A percentile compares a stretch with the other conserved stretches of the same genome.
phyloP scores from a whole-genome alignment of 257 asterid species.

The Scutellaria barbata region DNA sequence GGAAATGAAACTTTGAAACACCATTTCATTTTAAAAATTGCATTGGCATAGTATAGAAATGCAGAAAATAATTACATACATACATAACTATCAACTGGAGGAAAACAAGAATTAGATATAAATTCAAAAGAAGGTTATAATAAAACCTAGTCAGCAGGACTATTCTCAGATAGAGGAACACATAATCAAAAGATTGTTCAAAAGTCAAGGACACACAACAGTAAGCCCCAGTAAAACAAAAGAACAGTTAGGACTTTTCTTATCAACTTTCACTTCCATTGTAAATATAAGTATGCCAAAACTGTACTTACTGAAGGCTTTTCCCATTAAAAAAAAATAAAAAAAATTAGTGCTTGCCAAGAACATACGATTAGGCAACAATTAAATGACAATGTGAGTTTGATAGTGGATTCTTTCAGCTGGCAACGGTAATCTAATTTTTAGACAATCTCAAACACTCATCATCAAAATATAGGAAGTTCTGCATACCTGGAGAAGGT shows the following conservation, averaged over 20 bases:
- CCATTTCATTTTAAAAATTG: background rate
- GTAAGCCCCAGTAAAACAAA: constrained; percentile 11
- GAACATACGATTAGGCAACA: constrained; percentile 1
- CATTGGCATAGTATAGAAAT: background rate
- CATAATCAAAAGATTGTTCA: background rate
- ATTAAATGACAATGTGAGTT: background rate
- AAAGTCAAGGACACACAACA: constrained; percentile 2
- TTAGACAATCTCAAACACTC: constrained; percentile 19
- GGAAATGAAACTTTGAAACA: background rate
- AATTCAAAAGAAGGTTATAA: background rate
- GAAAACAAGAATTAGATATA: background rate
- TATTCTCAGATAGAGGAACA: constrained; percentile 8
- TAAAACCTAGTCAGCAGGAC: background rate
- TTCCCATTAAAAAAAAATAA: background rate
- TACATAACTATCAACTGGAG: constrained; percentile 12
- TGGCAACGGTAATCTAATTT: background rate
- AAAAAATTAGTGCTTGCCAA: background rate
- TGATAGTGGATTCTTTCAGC: background rate
- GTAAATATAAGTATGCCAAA: constrained; percentile 13
- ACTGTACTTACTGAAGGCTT: constrained; percentile 16
- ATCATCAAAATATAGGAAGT: constrained; percentile 13
- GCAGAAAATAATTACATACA: background rate
- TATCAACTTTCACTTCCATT: constrained; percentile 16
- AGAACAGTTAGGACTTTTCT: background rate
- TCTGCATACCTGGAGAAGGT: constrained; percentile 76